Conservation (phyloP, 352 stramenopile genomes). For the Phytophthora fragariaefolia region DNA sequence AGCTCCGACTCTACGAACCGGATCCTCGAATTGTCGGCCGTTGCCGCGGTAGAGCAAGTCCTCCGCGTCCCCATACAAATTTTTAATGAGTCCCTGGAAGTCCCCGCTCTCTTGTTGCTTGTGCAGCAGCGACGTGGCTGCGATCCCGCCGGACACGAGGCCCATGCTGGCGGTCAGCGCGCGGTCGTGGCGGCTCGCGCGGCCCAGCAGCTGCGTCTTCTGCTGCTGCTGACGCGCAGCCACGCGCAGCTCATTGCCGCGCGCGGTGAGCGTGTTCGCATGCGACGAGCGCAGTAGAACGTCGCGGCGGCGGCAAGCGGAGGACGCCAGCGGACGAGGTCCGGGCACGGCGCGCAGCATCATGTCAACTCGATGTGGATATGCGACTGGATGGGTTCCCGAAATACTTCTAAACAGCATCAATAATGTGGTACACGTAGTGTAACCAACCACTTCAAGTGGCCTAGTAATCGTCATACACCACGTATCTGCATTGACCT, state of each 20-base stretch:
- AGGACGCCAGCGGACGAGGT: slow-evolving; percentile 1
- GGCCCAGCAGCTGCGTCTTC: slow-evolving; percentile 21
- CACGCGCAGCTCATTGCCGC: slow-evolving; percentile 24
- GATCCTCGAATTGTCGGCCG: slow-evolving; percentile 24
- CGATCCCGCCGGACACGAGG: slow-evolving; percentile 51
- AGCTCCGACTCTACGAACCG: slow-evolving; percentile 18
- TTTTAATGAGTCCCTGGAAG: slow-evolving; percentile 19
- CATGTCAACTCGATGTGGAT: slow-evolving; percentile 7
- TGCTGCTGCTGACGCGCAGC: slow-evolving; percentile 26
- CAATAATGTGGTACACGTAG: too few species aligned
- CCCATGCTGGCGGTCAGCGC: slow-evolving; percentile 60
- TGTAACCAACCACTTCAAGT: too few species aligned
- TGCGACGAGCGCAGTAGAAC: slow-evolving; percentile 19
- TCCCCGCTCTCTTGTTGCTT: slow-evolving; percentile 13
- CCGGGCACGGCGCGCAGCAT: slow-evolving; percentile 25
- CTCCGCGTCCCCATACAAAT: slow-evolving; percentile 39
- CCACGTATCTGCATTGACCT: background rate
- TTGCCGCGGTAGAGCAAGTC: slow-evolving; percentile 36
- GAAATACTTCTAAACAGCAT: slow-evolving; percentile 7
- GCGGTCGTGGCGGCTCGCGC: slow-evolving; percentile 40
- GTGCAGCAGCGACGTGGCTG: slow-evolving; percentile 41
- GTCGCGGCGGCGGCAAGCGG: background rate
- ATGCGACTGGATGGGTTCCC: slow-evolving; percentile 3
- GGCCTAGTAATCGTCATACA: background rate
- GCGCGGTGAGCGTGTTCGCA: slow-evolving; percentile 9